A percentile compares a stretch with the other conserved stretches of the same genome.
phyloP scores from a whole-genome alignment of 2,329 filamentous ascomycete species.

The Exophiala phaeomuriformis region DNA sequence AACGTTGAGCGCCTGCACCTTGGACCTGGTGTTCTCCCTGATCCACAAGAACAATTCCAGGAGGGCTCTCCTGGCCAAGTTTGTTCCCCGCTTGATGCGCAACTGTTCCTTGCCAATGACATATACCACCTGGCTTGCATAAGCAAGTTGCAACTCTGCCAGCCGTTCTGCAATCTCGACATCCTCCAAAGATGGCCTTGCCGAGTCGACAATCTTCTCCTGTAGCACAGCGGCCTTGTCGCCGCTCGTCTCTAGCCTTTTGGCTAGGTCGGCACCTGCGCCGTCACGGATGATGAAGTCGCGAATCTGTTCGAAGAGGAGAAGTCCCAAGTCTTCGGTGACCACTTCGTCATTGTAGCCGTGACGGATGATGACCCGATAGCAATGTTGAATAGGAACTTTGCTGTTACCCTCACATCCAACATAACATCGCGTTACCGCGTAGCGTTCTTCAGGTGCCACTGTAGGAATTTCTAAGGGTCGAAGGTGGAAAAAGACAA shows the following conservation, averaged over 20 bases:
- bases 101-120: constrained; percentile 41
- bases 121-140: constrained; percentile 44
- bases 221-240: neutral
- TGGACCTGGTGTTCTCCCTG: constrained; percentile 34
- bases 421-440: constrained; percentile 29
- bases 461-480: constrained; percentile 54
- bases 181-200: neutral
- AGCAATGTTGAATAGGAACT: constrained; percentile 51
- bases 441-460: constrained; percentile 44
- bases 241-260: neutral
- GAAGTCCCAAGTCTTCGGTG: constrained; percentile 53
- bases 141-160: constrained; percentile 37
- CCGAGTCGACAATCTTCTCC: neutral
- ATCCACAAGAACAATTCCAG: constrained; percentile 35
- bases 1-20: constrained; percentile 34
- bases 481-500: constrained; percentile 68
- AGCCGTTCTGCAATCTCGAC: constrained; percentile 18
- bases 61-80: constrained; percentile 28
- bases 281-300: constrained; percentile 41
- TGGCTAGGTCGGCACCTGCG: neutral
- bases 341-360: constrained; percentile 67
- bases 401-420: constrained; percentile 3
- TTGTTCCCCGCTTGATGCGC: constrained; percentile 29
- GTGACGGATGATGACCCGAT: constrained; percentile 61
- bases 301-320: constrained; percentile 55